Conservation (phyloP, 495 filamentous ascomycete species). For the Immersiella caudata region DNA sequence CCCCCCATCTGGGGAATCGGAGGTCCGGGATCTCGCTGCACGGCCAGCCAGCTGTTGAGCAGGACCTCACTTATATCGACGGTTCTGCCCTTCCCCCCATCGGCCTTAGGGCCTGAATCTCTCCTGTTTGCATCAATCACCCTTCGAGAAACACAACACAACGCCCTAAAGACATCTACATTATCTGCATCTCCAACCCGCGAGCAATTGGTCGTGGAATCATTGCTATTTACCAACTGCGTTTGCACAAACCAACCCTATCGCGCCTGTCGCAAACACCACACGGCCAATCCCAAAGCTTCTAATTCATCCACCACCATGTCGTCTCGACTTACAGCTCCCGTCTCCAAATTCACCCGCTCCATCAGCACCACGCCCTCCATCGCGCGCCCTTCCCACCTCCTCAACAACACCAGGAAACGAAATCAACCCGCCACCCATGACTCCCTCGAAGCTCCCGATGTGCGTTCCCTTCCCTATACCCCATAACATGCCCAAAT, state of each 20-base stretch:
- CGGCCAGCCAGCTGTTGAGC: neutral
- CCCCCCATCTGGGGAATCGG: conserved; percentile 3
- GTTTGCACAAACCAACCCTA: neutral
- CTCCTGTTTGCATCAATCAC: neutral
- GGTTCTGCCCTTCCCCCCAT: neutral
- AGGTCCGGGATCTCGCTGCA: conserved; percentile 5
- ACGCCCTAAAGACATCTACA: neutral
- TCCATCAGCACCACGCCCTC: conserved; percentile 46
- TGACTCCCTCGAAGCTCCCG: conserved; percentile 19
- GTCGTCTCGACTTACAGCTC: conserved; percentile 46
- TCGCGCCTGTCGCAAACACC: neutral
- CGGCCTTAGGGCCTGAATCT: neutral
- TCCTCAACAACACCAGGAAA: conserved; percentile 41
- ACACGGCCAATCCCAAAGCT: conserved; percentile 1
- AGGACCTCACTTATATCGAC: neutral
- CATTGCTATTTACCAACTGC: neutral
- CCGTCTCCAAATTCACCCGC: conserved; percentile 49
- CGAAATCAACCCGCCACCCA: conserved; percentile 17
- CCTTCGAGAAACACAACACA: neutral
- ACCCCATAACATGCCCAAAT: neutral
- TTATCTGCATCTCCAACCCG: neutral
- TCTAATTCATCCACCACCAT: conserved; percentile 24
- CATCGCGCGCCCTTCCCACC: conserved; percentile 37
- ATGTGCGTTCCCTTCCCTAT: conserved; percentile 26
- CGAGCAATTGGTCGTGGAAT: neutral